phyloP scores from a whole-genome alignment of 495 filamentous ascomycete species.

The Penicillium daleae region DNA sequence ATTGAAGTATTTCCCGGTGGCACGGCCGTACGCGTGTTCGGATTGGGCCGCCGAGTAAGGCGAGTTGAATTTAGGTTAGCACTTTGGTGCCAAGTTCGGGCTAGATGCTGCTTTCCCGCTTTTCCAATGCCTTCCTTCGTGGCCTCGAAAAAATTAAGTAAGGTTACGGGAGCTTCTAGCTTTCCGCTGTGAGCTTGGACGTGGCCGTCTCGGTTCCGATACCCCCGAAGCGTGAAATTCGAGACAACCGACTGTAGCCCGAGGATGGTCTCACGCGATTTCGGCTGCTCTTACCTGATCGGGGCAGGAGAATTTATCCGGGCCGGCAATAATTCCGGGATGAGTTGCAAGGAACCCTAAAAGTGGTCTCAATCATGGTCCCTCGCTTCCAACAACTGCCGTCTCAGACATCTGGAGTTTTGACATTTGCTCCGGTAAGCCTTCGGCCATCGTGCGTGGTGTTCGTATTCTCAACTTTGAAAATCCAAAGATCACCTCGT shows the following conservation, averaged over 20 bases:
- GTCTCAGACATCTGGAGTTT: not conserved
- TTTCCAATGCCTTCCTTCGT: not conserved
- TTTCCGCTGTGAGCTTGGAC: not conserved
- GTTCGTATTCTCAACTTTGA: too few species aligned
- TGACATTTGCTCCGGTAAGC: not conserved
- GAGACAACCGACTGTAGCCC: too few species aligned
- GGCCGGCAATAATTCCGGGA: not conserved
- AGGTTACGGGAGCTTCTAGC: not conserved
- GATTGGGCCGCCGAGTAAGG: not conserved
- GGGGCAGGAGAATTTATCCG: not conserved
- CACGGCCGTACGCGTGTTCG: constrained; percentile 4
- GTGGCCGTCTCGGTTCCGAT: not conserved
- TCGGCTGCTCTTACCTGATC: not conserved
- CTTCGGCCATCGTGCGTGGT: too few species aligned
- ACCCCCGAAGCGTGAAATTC: not conserved
- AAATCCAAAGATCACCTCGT: too few species aligned
- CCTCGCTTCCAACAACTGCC: not conserved
- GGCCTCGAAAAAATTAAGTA: not conserved
- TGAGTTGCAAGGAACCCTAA: not conserved
- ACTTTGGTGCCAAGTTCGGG: not conserved
- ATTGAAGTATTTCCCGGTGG: constrained; percentile 16
- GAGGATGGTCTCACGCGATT: too few species aligned
- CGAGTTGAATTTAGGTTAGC: not conserved
- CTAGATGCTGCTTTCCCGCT: not conserved
- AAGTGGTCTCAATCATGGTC: not conserved